Conservation (phyloP, 2,329 filamentous ascomycete genomes). For the Trichoderma asperellum region DNA sequence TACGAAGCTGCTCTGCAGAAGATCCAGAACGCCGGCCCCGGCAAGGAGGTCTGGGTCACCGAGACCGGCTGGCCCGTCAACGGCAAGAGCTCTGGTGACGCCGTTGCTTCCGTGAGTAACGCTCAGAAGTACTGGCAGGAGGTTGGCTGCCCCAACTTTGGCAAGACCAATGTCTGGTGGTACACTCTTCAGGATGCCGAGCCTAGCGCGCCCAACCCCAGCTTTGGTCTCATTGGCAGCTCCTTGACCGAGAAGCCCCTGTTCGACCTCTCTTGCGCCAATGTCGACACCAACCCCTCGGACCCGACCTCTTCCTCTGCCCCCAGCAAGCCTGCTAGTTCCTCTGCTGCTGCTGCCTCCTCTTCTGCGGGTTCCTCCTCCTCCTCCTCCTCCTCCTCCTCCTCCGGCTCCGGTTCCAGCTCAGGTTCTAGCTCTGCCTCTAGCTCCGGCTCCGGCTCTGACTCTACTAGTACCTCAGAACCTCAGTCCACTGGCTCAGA, state of each 20-base stretch:
- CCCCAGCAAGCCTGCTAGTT: conserved; percentile 27
- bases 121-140: conserved; percentile 81
- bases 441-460: neutral
- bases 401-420: conserved; percentile 35
- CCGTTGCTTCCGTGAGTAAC: conserved; percentile 66
- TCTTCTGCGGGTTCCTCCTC: conserved; percentile 29
- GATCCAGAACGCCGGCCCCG: conserved; percentile 61
- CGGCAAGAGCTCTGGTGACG: conserved; percentile 65
- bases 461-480: neutral
- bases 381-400: conserved; percentile 36
- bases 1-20: conserved; percentile 69
- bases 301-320: conserved; percentile 22
- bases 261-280: conserved; percentile 65
- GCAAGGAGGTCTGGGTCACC: conserved; percentile 81
- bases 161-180: conserved; percentile 72
- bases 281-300: conserved; percentile 29
- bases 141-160: conserved; percentile 73
- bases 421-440: conserved; percentile 31
- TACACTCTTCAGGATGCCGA: conserved; percentile 73
- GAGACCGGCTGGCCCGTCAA: conserved; percentile 87
- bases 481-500: neutral
- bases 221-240: conserved; percentile 70
- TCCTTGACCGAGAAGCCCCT: conserved; percentile 58
- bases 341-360: conserved; percentile 32
- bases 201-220: conserved; percentile 63